Conservation (phyloP, 768 basidiomycete species). For the Pisolithus tinctorius region DNA sequence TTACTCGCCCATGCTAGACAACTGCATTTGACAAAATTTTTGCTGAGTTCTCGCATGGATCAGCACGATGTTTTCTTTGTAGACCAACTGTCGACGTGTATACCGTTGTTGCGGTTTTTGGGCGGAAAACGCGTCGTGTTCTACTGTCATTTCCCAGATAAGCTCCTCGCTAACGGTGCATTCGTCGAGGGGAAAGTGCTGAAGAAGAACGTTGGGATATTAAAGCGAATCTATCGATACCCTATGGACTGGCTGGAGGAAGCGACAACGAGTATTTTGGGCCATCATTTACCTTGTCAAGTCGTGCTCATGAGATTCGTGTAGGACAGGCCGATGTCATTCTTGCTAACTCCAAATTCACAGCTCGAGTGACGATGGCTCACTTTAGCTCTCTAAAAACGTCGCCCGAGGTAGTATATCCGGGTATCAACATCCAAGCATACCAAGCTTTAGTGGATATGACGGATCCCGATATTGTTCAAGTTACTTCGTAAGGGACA, state of each 20-base stretch:
- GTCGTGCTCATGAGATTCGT: neutral
- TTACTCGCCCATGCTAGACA: slow-evolving; percentile 85
- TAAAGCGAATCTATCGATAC: slow-evolving; percentile 75
- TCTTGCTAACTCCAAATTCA: slow-evolving; percentile 89
- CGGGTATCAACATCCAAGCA: slow-evolving; percentile 79
- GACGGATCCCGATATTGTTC: slow-evolving; percentile 43
- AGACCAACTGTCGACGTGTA: slow-evolving; percentile 89
- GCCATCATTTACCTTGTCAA: neutral
- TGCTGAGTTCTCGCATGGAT: slow-evolving; percentile 41
- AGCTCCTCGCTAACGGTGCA: slow-evolving; percentile 71
- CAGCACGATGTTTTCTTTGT: slow-evolving; percentile 85
- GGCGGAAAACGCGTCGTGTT: slow-evolving; percentile 81
- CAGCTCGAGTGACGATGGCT: slow-evolving; percentile 68
- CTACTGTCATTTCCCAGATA: slow-evolving; percentile 98
- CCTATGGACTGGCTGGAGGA: slow-evolving; percentile 93
- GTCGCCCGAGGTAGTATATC: slow-evolving; percentile 81
- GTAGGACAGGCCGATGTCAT: slow-evolving; percentile 85
- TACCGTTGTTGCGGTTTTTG: slow-evolving; percentile 71
- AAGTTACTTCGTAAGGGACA: slow-evolving; percentile 49
- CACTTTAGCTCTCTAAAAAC: slow-evolving; percentile 65
- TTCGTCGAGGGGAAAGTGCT: slow-evolving; percentile 46
- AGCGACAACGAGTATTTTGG: slow-evolving; percentile 68
- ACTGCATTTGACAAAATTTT: slow-evolving; percentile 65
- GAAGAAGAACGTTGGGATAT: slow-evolving; percentile 35
- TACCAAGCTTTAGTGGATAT: slow-evolving; percentile 46